Base-by-base conservation (phyloP, 2,329 filamentous ascomycete genomes). In the Arthroderma sp. region DNA sequence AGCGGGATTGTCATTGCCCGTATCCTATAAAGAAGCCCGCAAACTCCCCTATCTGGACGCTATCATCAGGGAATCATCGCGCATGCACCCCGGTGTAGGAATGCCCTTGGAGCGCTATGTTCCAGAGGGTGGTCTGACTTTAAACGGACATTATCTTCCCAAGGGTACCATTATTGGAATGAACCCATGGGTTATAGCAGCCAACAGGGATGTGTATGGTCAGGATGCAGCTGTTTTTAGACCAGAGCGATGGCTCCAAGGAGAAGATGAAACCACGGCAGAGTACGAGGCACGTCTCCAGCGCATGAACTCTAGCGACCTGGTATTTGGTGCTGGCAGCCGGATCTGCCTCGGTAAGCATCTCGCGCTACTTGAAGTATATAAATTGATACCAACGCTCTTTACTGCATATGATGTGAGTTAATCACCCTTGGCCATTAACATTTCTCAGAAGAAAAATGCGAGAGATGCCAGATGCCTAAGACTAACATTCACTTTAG, bases 51-150 rank as follows among this genome's bases (percentile, higher is more conserved):
- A 88, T 58, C 75, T 91, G 4, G 82, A 87, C 55, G 84, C 83
- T 3, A 80, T 78, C 45, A 73, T 89, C 54, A 84, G 88, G 56
- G 85, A 91, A 60, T 76, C 80, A 4, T 84, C 88, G 66, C 76
- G 83, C 8, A 58, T 86, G 53, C 82, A 88, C 58, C 84, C 85
- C 0, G 82, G 83, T 0, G 73, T 81, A 0, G 84, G 83, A 0
- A 66, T 88, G 4, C 78, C 80, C 0, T 68, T 89, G 37, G 84
- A 89, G 61, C 74, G 85, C 48, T 68, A 88, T 38, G 81, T 85
- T 0, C 84, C 84, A 0, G 62, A 69, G 0, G 68, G 73, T 15
- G 82, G 82, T 6, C 69, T 72, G 27, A 74, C 79, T 37, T 80
- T 86, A 43, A 71, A 73, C 1, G 81, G 79, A 1, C 60, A 70